Conservation (phyloP, 768 basidiomycete genomes). For the Phylloporus sp. region DNA sequence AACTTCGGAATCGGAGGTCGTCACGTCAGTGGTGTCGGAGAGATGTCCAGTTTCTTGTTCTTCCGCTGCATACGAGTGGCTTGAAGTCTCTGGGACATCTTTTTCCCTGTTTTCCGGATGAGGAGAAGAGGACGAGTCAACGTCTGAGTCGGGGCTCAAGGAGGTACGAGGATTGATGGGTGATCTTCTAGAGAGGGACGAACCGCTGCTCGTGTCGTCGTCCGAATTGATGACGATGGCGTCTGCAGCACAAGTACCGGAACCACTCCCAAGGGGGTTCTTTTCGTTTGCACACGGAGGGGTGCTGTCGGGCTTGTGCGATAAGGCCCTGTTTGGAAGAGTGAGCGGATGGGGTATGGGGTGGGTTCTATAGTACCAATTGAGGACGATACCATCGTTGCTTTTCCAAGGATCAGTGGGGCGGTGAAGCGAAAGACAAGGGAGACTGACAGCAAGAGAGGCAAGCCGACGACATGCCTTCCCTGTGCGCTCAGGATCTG, state of each 20-base stretch:
- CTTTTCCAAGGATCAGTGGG: constrained; percentile 14
- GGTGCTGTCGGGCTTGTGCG: neutral
- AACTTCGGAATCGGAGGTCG: constrained; percentile 8
- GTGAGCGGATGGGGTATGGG: constrained; percentile 6
- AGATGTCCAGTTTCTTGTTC: neutral
- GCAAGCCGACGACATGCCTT: constrained; percentile 22
- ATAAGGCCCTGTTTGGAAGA: constrained; percentile 14
- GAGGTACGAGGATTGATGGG: neutral
- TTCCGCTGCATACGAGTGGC: neutral
- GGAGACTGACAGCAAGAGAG: constrained; percentile 24
- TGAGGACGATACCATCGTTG: constrained; percentile 26
- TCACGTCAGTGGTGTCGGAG: neutral
- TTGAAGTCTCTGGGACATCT: neutral
- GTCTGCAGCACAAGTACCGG: constrained; percentile 11
- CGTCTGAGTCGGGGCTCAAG: constrained; percentile 8
- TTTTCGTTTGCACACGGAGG: constrained; percentile 1
- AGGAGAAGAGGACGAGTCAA: constrained; percentile 7
- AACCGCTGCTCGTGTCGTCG: constrained; percentile 4
- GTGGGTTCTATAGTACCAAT: constrained; percentile 26
- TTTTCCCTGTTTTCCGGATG: constrained; percentile 1
- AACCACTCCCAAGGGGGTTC: neutral
- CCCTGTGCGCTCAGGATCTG: constrained; percentile 17
- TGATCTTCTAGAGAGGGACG: neutral
- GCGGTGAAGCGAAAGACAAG: neutral
- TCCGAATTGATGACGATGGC: constrained; percentile 24